Base-by-base conservation (phyloP, 2,329 filamentous ascomycete genomes). In the Chaetomium sp. region DNA sequence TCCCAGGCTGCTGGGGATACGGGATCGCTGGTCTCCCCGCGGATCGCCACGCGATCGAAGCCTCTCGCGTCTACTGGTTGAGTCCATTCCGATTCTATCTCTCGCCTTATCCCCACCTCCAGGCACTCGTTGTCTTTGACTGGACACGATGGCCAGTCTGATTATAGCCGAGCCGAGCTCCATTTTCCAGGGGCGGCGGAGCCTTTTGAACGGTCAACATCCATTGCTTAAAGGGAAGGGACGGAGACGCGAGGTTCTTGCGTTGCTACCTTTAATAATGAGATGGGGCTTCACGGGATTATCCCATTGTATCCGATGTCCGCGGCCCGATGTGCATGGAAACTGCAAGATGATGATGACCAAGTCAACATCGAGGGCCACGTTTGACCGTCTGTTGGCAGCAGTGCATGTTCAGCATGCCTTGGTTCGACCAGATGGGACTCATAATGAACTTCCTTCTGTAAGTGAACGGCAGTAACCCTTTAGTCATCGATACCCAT, bases 321-420 rank as follows among this genome's bases (percentile, higher is more conserved):
- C n/a, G 12, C 9, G 12, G 6, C 45, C n/a, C 34, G 33, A 12
- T 42, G 14, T 11, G 3, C 35, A 37, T 12, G 14, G 34, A 14
- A 34, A 4, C 36, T n/a, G 12, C 35, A 32, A 5, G 43, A 4
- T 6, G 33, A 46, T 34, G n/a, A 65, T 63, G 63, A 56, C 52
- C 38, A 54, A 58, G 27, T 50, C 53, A n/a, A 32, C 0, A 8
- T 58, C 60, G 33, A 57, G 61, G 33, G 12, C 56, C 36, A 54
- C 46, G 10, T 63, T 66, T 38, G 59, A 66, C 52, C 48, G 52
- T 36, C 58, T 64, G 6, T 53, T 66, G 10, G 55, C 54, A 6
- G 62, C 60, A n/a, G 61, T 58, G n/a, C 60, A 65, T 51, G 60
- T 64, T 5, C 50, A 59, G 11, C 56, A 63, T 49, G 63, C 64